Base-by-base conservation (phyloP, 768 basidiomycete species). In the Dentipellis fragilis region DNA sequence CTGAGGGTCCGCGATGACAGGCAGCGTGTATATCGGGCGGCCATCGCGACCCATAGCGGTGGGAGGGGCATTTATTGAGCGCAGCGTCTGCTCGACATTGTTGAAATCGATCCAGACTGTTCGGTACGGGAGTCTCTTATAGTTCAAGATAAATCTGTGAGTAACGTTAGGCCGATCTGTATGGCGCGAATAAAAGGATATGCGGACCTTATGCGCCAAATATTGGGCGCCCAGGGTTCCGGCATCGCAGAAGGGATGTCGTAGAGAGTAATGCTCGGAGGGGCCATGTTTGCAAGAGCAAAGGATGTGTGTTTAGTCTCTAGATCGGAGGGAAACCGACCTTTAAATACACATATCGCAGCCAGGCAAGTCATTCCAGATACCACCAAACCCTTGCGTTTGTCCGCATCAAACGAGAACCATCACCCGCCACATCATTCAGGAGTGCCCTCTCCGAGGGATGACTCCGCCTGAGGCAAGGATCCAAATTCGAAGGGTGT, bases 161-260 rank as follows among this genome's bases (percentile, higher is more conserved):
- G 14, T 16, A 57, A 53, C 23, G 51, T 3, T 17, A 7, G 23
- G 14, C 1, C 9, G 3, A 14, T 8, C 45, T 14, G 37, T 35
- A 53, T 29, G n/a, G 14, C 22, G n/a, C 42, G 46, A 19, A 54
- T 46, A 1, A 36, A 16, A 55, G n/a, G 12, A 39, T 9, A 11
- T 54, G 49, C 8, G 9, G 23, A 21, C 85, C 87, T 72, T 59
- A 89, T 77, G 46, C 84, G 75, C 86, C 86, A 88, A 29, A 84
- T 71, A 59, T 85, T 85, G 29, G 87, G 87, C 52, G 82, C 81
- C 86, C 86, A 89, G n/a, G 85, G 77, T 53, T 84, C 81, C 1
- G 80, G 73, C 9, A 73, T 74, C 50, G 73, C 73, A 10, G 84
- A 81, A 36, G 77, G 80, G 19, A 83, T 73, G 59, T 89, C 87